Evolutionary conservation across 2,329 filamentous ascomycete species (phyloP).

Genomic region (Chaetomiaceae sp.): DNA sequence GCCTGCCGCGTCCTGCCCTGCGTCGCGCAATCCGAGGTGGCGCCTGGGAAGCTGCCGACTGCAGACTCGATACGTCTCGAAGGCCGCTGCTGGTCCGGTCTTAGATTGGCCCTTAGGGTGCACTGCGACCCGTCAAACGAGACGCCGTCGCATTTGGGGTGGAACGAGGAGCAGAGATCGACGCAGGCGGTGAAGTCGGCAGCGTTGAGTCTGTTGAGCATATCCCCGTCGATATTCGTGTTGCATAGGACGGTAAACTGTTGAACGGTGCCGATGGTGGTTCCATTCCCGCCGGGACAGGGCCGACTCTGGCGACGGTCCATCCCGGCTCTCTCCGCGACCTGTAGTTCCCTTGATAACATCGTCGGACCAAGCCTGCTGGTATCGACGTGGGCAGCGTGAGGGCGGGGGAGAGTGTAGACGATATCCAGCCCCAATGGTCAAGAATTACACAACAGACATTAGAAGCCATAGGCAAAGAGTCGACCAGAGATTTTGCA

Average conservation of each 20-base stretch:
- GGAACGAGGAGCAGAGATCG: conserved; percentile 30
- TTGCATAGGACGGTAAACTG: conserved; percentile 29
- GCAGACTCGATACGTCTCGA: conserved; percentile 26
- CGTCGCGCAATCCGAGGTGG: conserved; percentile 28
- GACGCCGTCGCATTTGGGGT: conserved; percentile 30
- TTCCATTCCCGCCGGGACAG: conserved; percentile 29
- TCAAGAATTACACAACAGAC: conserved; percentile 4
- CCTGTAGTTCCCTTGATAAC: conserved; percentile 8
- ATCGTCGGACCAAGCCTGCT: conserved; percentile 18
- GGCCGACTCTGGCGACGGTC: conserved; percentile 16
- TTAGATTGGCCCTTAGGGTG: conserved; percentile 25
- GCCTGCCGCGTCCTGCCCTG: conserved; percentile 20
- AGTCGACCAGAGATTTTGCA: background rate
- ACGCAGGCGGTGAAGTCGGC: conserved; percentile 27
- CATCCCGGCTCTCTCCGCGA: conserved; percentile 2
- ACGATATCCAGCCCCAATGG: background rate
- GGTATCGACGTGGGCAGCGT: conserved; percentile 5
- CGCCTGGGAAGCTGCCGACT: conserved; percentile 26
- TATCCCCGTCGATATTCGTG: conserved; percentile 23
- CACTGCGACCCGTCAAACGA: conserved; percentile 29
- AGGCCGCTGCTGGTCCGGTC: conserved; percentile 7
- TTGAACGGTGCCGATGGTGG: conserved; percentile 26
- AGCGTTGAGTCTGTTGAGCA: conserved; percentile 21
- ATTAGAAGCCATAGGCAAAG: background rate
- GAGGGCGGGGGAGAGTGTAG: background rate